Evolutionary conservation across 2,329 filamentous ascomycete species (phyloP), one percentile per base, ranked within the genome.

Genomic region (Drechslera avenae): DNA sequence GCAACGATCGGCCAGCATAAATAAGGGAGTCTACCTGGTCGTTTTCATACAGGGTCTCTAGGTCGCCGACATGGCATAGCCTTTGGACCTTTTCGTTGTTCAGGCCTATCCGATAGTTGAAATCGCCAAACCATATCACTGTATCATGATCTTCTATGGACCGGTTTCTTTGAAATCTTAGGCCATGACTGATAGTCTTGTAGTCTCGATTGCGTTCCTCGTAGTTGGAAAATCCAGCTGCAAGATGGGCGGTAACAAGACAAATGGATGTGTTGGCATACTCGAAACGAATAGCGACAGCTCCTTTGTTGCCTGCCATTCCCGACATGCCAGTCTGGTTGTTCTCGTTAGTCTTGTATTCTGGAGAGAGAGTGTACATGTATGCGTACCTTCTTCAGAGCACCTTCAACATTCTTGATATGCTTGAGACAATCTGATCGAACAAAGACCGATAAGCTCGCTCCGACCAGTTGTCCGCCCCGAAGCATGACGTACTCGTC

Each of bases 281-380:
- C 57, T 97, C 93, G 74, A 99, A 89, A 4, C 94, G 88, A 63
- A 99, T 97, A 2, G 92, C 94, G 41, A 97, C 95, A 1, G 94
- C 94, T 14, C 94, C 94, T 76, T 99, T 99, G 77, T 99, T 99
- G 17, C 94, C 94, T 21, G 92, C 93, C 81, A 99, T 96, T 5
- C 94, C 94, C 18, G 92, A 97, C 81, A 99, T 86, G 3, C 94
- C 94, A 1, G 86, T 88, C 81, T 72, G 82, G 83, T 9, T 9
- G 16, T 18, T 18, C 43, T 58, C 19, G 64, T 68, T 52, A 64
- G 57, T 37, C 26, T n/a, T 9, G 7, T 8, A 34, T 30, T 17
- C 17, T 2, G 2, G n/a, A 36, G 6, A 33, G 6, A 33, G 28
- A 13, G 18, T n/a, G 17, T 36, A 18, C 3, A 19, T 12, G 3